Evolutionary conservation across 2,329 filamentous ascomycete species (phyloP).

Genomic region (Aspergillus sp.): DNA sequence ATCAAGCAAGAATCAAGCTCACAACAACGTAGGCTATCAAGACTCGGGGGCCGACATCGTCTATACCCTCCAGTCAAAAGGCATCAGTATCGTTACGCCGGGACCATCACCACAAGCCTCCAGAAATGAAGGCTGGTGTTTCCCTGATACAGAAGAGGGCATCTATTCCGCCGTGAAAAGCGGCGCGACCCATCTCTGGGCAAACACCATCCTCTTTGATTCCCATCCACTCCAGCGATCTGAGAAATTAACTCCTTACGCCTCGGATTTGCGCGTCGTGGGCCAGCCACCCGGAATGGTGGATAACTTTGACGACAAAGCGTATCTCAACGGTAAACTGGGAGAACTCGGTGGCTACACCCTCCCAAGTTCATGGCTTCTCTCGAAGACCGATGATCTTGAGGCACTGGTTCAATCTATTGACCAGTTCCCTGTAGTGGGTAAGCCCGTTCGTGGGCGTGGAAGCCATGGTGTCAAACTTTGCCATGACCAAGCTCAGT

Average conservation of each 20-base stretch:
- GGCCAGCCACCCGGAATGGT: slow-evolving; percentile 45
- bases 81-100: slow-evolving; percentile 30
- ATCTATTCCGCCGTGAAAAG: slow-evolving; percentile 34
- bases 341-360: slow-evolving; percentile 32
- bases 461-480: slow-evolving; percentile 47
- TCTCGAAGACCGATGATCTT: slow-evolving; percentile 14
- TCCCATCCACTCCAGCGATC: slow-evolving; percentile 45
- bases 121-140: slow-evolving; percentile 34
- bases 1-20: too few species aligned
- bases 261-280: slow-evolving; percentile 32
- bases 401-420: slow-evolving; percentile 9
- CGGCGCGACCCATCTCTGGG: slow-evolving; percentile 44
- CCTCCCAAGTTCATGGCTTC: slow-evolving; percentile 34
- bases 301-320: slow-evolving; percentile 48
- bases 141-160: slow-evolving; percentile 40
- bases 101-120: slow-evolving; percentile 21
- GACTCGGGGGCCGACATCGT: slow-evolving; percentile 47
- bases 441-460: slow-evolving; percentile 44
- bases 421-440: slow-evolving; percentile 37
- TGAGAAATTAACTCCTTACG: slow-evolving; percentile 20
- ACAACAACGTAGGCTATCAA: slow-evolving; percentile 34
- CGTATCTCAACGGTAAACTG: slow-evolving; percentile 43
- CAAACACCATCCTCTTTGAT: slow-evolving; percentile 47
- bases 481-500: slow-evolving; percentile 27
- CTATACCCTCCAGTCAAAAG: slow-evolving; percentile 29